Evolutionary conservation across 805 yeast genomes (phyloP).

Genomic region (Ogataea ramenticola): DNA sequence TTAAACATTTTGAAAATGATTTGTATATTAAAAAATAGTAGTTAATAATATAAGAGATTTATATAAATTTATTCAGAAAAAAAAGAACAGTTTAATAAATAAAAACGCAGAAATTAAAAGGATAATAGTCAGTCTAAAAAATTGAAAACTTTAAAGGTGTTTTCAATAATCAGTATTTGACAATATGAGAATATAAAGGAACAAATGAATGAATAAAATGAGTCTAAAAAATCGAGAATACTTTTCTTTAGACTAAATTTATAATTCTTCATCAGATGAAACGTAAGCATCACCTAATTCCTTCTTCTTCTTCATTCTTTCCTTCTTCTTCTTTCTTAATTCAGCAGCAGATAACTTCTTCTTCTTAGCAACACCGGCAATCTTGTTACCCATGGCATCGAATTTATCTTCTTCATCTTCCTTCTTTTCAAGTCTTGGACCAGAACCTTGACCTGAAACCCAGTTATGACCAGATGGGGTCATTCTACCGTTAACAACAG

Average conservation of each 20-base stretch:
- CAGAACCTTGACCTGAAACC: constrained; percentile 99
- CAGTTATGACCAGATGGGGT: constrained; percentile 99
- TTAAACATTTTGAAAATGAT: neutral
- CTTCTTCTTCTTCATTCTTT: constrained; percentile 99
- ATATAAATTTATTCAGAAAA: no score
- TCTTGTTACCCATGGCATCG: constrained; percentile 99
- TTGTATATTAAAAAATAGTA: neutral
- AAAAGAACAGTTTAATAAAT: neutral
- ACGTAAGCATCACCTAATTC: constrained; percentile 98
- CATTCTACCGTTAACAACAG: constrained; percentile 96
- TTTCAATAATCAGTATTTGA: no score
- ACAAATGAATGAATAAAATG: neutral
- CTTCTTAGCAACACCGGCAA: constrained; percentile 93
- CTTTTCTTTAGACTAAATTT: constrained; percentile 23
- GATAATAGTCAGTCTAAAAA: no score
- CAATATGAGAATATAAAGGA: neutral
- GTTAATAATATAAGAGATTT: neutral
- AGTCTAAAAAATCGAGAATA: neutral
- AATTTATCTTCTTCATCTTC: constrained; percentile 96
- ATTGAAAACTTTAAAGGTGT: no score
- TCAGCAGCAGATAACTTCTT: constrained; percentile 97
- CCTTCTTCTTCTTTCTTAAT: constrained; percentile 99
- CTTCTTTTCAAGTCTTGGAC: constrained; percentile 98
- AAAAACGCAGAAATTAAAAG: neutral
- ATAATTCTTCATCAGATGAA: constrained; percentile 89